Percentiles rank a stretch among this genome's conserved stretches.
These are phyloP conservation scores for Corylus americana DNA, from an alignment of 306 rosid genomes.

Conservation along the genomic window DNA sequence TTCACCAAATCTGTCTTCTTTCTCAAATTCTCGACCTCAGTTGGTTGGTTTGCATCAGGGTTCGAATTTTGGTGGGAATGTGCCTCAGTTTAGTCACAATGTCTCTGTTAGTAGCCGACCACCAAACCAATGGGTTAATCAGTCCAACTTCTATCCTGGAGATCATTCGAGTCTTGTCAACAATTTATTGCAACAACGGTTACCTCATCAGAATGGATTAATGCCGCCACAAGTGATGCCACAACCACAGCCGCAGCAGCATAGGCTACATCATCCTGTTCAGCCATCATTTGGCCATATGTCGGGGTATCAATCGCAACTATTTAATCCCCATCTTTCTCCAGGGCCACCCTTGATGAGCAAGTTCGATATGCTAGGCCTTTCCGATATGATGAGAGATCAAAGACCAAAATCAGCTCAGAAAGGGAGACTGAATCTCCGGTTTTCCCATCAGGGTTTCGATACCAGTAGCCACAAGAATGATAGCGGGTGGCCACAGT, in stretches of 20 bases:
- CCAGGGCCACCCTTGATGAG: conserved; percentile 60
- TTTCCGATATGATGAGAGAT: conserved; percentile 71
- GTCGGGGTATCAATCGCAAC: conserved; percentile 53
- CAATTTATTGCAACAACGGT: conserved; percentile 57
- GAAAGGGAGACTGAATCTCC: conserved; percentile 58
- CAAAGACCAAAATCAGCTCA: conserved; percentile 66
- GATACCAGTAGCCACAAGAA: conserved; percentile 53
- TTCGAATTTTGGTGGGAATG: conserved; percentile 53
- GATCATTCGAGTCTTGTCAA: conserved; percentile 47
- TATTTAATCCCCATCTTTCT: conserved; percentile 52
- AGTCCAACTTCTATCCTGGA: conserved; percentile 48
- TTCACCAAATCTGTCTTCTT: conserved; percentile 49
- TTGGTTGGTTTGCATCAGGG: conserved; percentile 52
- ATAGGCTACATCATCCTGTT: conserved; percentile 52
- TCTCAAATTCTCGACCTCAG: conserved; percentile 49
- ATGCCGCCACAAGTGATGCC: conserved; percentile 52
- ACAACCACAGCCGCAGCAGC: conserved; percentile 59
- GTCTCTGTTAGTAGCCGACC: conserved; percentile 44
- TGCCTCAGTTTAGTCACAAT: conserved; percentile 47
- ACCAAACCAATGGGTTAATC: conserved; percentile 56
- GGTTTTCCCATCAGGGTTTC: conserved; percentile 60
- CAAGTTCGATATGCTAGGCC: conserved; percentile 78
- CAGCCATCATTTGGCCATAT: conserved; percentile 55
- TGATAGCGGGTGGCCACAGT: conserved; percentile 78
- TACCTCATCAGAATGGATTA: conserved; percentile 57